Evolutionary conservation across 2,329 filamentous ascomycete genomes (phyloP).

Genomic region (Diaporthe destruens): DNA sequence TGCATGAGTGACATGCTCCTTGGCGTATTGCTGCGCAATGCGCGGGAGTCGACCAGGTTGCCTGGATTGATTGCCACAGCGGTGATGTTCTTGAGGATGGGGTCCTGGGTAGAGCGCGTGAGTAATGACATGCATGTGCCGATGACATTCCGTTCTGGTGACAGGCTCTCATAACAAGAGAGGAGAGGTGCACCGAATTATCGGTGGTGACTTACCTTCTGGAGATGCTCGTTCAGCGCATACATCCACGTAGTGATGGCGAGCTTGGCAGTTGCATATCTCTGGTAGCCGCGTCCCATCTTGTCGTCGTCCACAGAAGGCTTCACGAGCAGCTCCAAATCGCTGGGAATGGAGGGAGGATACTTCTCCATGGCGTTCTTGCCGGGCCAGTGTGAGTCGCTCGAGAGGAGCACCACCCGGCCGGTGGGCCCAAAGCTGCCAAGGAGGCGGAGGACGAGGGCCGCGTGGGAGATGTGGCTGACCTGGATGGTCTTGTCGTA

Average conservation of each 20-base stretch:
- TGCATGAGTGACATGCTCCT: not conserved
- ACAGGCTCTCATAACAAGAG: too few species aligned
- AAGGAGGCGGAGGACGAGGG: not conserved
- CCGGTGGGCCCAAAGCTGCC: not conserved
- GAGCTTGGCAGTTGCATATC: not conserved
- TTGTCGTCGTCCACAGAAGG: constrained; percentile 6
- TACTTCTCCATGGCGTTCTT: not conserved
- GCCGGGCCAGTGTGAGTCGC: constrained; percentile 3
- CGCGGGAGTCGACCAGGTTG: constrained; percentile 1
- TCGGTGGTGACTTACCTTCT: not conserved
- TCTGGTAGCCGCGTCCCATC: constrained; percentile 2
- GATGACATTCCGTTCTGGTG: too few species aligned
- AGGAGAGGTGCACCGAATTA: too few species aligned
- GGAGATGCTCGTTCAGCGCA: not conserved
- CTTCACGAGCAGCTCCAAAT: not conserved
- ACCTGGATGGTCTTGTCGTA: constrained; percentile 46
- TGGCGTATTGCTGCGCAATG: not conserved
- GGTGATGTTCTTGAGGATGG: not conserved
- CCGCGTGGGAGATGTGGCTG: constrained; percentile 54
- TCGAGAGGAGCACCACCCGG: not conserved
- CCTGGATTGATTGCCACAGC: not conserved
- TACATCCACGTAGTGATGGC: constrained; percentile 11
- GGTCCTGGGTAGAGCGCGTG: not conserved
- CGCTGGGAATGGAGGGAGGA: not conserved
- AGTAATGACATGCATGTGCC: not conserved